Evolutionary conservation across 768 basidiomycete genomes (phyloP), one percentile per base, ranked within the genome.

Genomic region (Leucogyrophana mollusca): DNA sequence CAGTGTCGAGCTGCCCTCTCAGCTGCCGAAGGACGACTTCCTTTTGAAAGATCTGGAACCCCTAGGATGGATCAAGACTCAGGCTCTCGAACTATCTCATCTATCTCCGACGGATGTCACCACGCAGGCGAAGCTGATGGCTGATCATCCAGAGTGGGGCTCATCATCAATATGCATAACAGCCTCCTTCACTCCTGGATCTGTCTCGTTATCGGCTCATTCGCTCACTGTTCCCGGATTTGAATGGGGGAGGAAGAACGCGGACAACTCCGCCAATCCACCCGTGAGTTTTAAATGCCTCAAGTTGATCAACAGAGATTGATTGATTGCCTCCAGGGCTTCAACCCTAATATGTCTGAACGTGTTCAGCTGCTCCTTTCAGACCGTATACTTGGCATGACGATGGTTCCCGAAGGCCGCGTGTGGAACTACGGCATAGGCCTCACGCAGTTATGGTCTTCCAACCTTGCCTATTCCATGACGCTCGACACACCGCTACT

Each of bases 311-410:
- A n/a, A n/a, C n/a, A n/a, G n/a, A n/a, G n/a, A n/a, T n/a, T n/a
- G n/a, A n/a, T n/a, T n/a, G n/a, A n/a, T 16, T 43, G 21, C 43
- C 16, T 62, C 32, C 56, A 83, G 72, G 93, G 95, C 34, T 99
- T 95, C 74, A 98, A 95, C 67, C 91, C 94, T n/a, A 90, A 90
- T 55, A 97, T 97, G 95, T 95, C 93, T 2, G 94, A 95, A 64
- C 85, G 93, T 18, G 93, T 96, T 18, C 90, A 92, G 65, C 76
- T 98, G 24, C 74, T 98, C 47, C 73, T 98, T 18, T 97, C 94
- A 14, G 96, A 99, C 61, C 88, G 95, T 52, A 85, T 99, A 54
- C 78, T 98, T 13, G 96, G 94, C 18, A 94, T 94, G 84, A 95
- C 93, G 0, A 72, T 98, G 7, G 92, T 95, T 14, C 94, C 90